phyloP scores from a whole-genome alignment of 2,329 filamentous ascomycete species.

The Alternaria hordeiaustralica region DNA sequence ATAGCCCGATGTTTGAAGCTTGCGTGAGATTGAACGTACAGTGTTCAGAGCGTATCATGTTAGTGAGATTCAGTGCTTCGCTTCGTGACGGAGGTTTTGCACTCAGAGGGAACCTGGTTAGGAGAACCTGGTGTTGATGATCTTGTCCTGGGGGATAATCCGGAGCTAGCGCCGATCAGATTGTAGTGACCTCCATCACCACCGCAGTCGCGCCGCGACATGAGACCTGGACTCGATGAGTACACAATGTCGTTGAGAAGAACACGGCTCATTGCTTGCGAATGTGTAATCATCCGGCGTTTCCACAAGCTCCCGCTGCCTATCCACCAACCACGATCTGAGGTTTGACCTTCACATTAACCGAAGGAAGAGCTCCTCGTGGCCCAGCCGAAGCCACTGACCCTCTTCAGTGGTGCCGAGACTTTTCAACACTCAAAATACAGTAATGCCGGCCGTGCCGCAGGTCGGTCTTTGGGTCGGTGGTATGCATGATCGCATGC shows the following conservation, averaged over 20 bases:
- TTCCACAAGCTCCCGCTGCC: background rate
- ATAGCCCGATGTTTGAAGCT: constrained; percentile 7
- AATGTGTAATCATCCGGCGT: constrained; percentile 1
- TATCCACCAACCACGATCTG: background rate
- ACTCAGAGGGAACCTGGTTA: background rate
- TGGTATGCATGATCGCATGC: constrained; percentile 6
- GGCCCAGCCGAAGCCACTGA: constrained; percentile 11
- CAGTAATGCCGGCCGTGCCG: constrained; percentile 2
- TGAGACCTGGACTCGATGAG: background rate
- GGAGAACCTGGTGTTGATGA: constrained; percentile 2
- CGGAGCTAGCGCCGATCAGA: constrained; percentile 4
- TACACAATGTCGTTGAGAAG: background rate
- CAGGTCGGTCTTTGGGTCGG: constrained; percentile 1
- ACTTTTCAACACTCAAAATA: background rate
- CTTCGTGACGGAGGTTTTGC: constrained; percentile 1
- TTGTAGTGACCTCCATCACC: background rate
- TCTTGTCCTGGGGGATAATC: background rate
- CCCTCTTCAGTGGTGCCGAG: constrained; percentile 7
- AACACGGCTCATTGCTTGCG: background rate
- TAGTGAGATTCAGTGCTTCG: background rate
- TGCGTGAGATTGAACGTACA: background rate
- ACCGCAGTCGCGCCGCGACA: background rate
- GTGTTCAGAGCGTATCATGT: constrained; percentile 5
- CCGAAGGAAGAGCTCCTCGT: constrained; percentile 3
- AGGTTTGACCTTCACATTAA: constrained; percentile 7